Evolutionary conservation across 345 rosid species (phyloP), one percentile per base, ranked within the genome.

Genomic region (Gossypium turneri): DNA sequence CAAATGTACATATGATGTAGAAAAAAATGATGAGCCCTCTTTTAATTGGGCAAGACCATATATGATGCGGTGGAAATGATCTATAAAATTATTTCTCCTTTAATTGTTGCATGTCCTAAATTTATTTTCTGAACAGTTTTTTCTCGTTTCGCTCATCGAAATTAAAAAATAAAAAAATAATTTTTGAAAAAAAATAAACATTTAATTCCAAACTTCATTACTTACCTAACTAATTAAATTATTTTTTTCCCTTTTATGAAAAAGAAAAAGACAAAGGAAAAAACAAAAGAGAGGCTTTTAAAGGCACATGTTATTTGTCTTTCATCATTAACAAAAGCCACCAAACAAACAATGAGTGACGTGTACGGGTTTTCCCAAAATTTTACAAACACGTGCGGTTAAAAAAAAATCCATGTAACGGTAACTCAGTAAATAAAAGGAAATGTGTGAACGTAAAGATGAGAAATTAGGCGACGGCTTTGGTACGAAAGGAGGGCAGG

Each of bases 301-400:
- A 2, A 20, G 27, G 27, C 9, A 56, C 58, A 15, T 16, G 57
- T 48, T 68, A 2, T 68, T 68, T 48, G 44, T 68, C 59, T 68
- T 68, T 57, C 22, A 48, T 48, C 43, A 25, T 25, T 50, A 50
- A 25, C 13, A 7, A 50, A 29, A 29, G 17, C 73, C 48, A 70
- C 48, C 73, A 70, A 70, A 70, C 61, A 52, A 29, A 52, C 61
- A 29, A 29, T 29, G 10, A n/a, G 9, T 29, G 47, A 29, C 60
- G 45, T 69, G 58, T 60, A 69, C 73, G 20, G 25, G 10, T 51
- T 48, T 53, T 20, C 61, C 15, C 24, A 41, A 0, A 1, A 4
- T 52, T 17, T 29, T 6, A 52, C 47, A 52, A 34, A 6, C 73
- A 70, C 61, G 73, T 70, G 61, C 61, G 29, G 73, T 52, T 52